A percentile compares a stretch with the other conserved stretches of the same genome.
phyloP scores from a whole-genome alignment of 768 basidiomycete species.

The Tricholoma furcatifolium region DNA sequence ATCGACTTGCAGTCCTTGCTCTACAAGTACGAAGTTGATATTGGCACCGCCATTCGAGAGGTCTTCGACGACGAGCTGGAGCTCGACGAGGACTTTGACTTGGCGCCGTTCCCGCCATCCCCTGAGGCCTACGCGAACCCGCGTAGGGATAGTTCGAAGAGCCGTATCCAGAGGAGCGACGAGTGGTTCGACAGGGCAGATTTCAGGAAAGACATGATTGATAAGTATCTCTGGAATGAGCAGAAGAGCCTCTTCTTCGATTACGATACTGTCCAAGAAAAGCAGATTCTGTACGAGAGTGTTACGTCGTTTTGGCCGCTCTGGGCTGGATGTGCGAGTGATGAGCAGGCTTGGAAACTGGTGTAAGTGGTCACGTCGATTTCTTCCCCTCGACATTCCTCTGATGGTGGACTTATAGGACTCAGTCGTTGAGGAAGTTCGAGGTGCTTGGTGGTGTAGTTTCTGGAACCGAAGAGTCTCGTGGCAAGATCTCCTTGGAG shows the following conservation, averaged over 20 bases:
- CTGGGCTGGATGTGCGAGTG: slow-evolving; percentile 97
- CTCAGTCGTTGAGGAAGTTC: slow-evolving; percentile 88
- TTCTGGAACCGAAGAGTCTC: slow-evolving; percentile 94
- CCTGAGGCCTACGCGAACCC: slow-evolving; percentile 66
- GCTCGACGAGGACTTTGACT: slow-evolving; percentile 86
- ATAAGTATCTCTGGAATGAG: slow-evolving; percentile 97
- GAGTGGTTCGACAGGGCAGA: slow-evolving; percentile 95
- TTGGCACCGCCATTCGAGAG: slow-evolving; percentile 95
- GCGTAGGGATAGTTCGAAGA: slow-evolving; percentile 56
- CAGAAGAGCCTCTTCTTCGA: slow-evolving; percentile 93
- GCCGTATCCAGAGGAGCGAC: slow-evolving; percentile 66
- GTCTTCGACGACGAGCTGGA: slow-evolving; percentile 93
- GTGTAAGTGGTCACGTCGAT: slow-evolving; percentile 57
- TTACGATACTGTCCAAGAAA: slow-evolving; percentile 89
- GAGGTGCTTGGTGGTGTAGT: slow-evolving; percentile 95
- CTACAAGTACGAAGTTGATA: slow-evolving; percentile 99
- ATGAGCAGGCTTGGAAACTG: slow-evolving; percentile 91
- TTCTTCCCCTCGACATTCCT: slow-evolving; percentile 1
- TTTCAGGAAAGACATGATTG: slow-evolving; percentile 80
- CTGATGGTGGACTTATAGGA: slow-evolving; percentile 43
- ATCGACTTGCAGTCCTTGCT: slow-evolving; percentile 94
- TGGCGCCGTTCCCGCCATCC: slow-evolving; percentile 90
- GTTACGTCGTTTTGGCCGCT: slow-evolving; percentile 97
- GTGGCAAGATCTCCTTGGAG: slow-evolving; percentile 93
- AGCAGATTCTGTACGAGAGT: slow-evolving; percentile 92